These are phyloP conservation scores for Tetramitus jugosus DNA, from an alignment of 208 protist species.

Conservation along the genomic window DNA sequence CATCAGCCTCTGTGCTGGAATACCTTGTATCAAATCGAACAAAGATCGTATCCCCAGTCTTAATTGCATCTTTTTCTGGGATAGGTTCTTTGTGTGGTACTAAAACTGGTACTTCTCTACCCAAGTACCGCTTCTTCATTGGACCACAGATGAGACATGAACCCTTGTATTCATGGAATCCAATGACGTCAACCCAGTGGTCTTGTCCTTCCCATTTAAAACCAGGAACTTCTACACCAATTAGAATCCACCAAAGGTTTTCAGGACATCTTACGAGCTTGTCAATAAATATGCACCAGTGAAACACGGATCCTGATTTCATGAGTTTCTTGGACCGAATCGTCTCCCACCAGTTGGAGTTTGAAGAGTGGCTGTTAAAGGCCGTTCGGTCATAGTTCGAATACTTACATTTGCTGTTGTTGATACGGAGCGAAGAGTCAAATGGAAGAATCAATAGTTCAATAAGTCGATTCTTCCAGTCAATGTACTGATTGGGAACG, in stretches of 20 bases:
- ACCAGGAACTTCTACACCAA: background rate
- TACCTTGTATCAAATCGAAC: background rate
- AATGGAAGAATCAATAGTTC: no score
- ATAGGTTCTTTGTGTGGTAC: no score
- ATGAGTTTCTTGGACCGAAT: background rate
- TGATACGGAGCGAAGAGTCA: no score
- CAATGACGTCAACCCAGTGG: background rate
- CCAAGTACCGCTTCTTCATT: background rate
- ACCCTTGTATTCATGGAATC: background rate
- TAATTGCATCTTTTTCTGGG: background rate
- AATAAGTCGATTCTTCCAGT: no score
- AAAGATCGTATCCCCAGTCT: background rate
- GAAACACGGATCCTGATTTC: background rate
- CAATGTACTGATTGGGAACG: no score
- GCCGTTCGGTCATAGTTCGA: background rate
- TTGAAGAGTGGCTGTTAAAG: background rate
- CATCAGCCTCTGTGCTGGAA: background rate
- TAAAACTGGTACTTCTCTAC: background rate
- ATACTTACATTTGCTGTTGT: no score
- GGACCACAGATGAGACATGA: background rate
- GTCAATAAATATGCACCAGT: background rate
- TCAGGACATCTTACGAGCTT: background rate
- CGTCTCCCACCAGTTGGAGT: background rate
- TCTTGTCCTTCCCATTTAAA: background rate
- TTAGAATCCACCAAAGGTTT: background rate